phyloP scores from a whole-genome alignment of 2,329 filamentous ascomycete species.

The Fusarium praegraminearum region DNA sequence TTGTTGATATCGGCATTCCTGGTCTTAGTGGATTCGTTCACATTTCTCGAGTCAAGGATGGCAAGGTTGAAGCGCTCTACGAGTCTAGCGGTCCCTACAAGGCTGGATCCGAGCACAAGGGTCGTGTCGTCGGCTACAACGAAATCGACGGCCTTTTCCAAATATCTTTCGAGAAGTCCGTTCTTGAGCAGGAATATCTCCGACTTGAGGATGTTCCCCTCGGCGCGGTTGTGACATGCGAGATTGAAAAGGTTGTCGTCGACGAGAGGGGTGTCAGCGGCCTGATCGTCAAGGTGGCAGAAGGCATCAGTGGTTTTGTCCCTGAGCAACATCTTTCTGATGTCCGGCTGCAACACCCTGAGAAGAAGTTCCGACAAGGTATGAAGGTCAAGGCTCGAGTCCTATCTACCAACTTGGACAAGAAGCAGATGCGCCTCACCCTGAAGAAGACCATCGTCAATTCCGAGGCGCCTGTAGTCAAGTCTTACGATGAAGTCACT shows the following conservation, averaged over 20 bases:
- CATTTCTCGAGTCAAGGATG: constrained; percentile 91
- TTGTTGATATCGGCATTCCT: constrained; percentile 73
- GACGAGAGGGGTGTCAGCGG: constrained; percentile 83
- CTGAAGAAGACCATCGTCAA: constrained; percentile 96
- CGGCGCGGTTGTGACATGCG: constrained; percentile 83
- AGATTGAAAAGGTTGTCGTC: constrained; percentile 85
- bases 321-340: constrained; percentile 91
- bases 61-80: constrained; percentile 86
- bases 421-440: constrained; percentile 85
- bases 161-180: constrained; percentile 82
- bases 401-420: constrained; percentile 80
- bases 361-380: constrained; percentile 94
- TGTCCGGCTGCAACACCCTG: constrained; percentile 86
- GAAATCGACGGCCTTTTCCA: constrained; percentile 87
- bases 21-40: constrained; percentile 90
- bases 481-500: constrained; percentile 78
- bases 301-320: constrained; percentile 90
- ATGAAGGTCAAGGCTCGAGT: constrained; percentile 87
- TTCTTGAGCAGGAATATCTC: constrained; percentile 89
- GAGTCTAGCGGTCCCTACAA: constrained; percentile 82
- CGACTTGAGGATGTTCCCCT: constrained; percentile 90
- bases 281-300: constrained; percentile 83
- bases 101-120: constrained; percentile 80
- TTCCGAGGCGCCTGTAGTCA: constrained; percentile 83
- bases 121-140: constrained; percentile 88